Evolutionary conservation across 2,329 filamentous ascomycete species (phyloP).

Genomic region (Phialophora expanda): DNA sequence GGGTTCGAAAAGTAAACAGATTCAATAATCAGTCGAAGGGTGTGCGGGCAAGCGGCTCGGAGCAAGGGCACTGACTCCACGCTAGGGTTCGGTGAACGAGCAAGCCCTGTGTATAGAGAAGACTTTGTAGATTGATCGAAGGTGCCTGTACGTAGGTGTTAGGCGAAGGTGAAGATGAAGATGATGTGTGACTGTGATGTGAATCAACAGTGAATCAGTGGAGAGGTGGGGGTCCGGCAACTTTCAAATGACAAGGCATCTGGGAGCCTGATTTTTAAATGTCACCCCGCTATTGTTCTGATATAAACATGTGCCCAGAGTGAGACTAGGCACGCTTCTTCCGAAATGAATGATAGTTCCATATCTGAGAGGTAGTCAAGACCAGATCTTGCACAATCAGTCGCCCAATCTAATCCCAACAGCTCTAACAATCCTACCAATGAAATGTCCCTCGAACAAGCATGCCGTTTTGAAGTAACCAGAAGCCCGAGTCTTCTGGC

Average conservation of each 20-base stretch:
- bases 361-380: not conserved
- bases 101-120: not conserved
- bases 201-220: not conserved
- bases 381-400: not conserved
- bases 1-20: not conserved
- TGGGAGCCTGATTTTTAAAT: constrained; percentile 1
- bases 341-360: not conserved
- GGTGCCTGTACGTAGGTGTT: not conserved
- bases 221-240: not conserved
- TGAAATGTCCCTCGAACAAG: not conserved
- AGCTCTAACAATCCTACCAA: not conserved
- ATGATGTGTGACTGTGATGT: not conserved
- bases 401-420: not conserved
- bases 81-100: not conserved
- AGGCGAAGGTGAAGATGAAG: not conserved
- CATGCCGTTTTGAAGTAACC: not conserved
- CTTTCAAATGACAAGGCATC: constrained; percentile 17
- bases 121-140: not conserved
- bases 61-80: not conserved
- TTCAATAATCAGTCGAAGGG: not conserved
- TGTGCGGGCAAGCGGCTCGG: not conserved
- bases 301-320: not conserved
- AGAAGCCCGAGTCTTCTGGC: not conserved
- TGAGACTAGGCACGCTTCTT: not conserved
- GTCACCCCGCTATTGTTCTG: not conserved